Conservation (phyloP, 805 yeast species). For the Grigorovia transvaalensis region DNA sequence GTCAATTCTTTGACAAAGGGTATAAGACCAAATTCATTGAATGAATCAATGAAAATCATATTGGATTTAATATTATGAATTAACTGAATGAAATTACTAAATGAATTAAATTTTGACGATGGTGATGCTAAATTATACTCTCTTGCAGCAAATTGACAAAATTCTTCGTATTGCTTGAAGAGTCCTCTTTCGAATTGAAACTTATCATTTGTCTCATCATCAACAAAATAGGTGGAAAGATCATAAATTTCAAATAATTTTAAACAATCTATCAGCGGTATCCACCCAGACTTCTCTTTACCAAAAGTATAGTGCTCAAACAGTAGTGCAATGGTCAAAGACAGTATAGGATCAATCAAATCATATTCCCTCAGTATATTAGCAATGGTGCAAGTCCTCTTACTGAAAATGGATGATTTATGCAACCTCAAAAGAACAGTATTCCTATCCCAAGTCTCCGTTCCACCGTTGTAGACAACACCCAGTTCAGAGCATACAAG, state of each 20-base stretch:
- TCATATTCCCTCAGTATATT: neutral
- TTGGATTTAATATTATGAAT: conserved; percentile 55
- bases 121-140: conserved; percentile 25
- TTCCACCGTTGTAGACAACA: neutral
- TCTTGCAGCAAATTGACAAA: conserved; percentile 15
- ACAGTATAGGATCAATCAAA: neutral
- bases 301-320: neutral
- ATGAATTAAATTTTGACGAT: conserved; percentile 17
- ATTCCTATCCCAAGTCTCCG: neutral
- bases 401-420: conserved; percentile 1
- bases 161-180: neutral
- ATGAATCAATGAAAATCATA: conserved; percentile 72
- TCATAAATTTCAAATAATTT: neutral
- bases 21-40: conserved; percentile 64
- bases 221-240: neutral
- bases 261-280: neutral
- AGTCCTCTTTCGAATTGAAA: neutral
- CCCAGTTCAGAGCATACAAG: neutral
- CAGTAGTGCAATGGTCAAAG: neutral
- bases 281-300: neutral
- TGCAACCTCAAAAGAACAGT: neutral
- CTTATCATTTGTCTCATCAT: neutral
- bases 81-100: conserved; percentile 35
- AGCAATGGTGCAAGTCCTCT: conserved; percentile 3
- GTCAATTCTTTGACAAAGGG: conserved; percentile 82